Percentiles rank a stretch among this genome's conserved stretches.
Evolutionary conservation across 805 yeast genomes (phyloP).

Genomic region (Tetrapisispora phaffii): DNA sequence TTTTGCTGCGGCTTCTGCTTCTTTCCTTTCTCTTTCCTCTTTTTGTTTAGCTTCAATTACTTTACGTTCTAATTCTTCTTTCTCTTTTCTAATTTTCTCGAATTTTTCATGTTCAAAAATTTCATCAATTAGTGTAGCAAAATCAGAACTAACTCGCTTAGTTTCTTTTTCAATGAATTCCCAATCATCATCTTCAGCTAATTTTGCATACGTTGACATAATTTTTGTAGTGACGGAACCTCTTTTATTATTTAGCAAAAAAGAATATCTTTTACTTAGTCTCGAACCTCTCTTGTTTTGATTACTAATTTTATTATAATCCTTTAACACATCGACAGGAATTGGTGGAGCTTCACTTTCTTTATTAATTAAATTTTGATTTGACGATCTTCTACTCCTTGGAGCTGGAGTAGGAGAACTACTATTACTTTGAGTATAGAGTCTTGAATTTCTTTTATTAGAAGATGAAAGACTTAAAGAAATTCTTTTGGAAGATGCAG

Average conservation of each 20-base stretch:
- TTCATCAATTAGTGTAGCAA: conserved; percentile 68
- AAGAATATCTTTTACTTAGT: conserved; percentile 30
- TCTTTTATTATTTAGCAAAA: conserved; percentile 40
- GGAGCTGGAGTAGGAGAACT: conserved; percentile 27
- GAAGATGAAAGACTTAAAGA: conserved; percentile 20
- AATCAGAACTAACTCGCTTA: conserved; percentile 66
- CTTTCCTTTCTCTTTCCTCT: conserved; percentile 34
- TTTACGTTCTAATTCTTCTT: conserved; percentile 38
- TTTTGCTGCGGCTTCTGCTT: conserved; percentile 14
- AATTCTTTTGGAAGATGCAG: conserved; percentile 18
- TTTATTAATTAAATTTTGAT: conserved; percentile 13
- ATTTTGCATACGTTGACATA: conserved; percentile 62
- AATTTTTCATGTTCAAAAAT: conserved; percentile 63
- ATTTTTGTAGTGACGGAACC: conserved; percentile 64
- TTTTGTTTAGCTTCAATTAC: conserved; percentile 37
- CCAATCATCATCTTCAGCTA: conserved; percentile 56
- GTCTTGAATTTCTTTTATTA: conserved; percentile 19
- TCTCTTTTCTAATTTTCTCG: conserved; percentile 43
- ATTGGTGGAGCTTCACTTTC: conserved; percentile 18
- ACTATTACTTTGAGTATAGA: conserved; percentile 10
- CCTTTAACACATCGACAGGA: conserved; percentile 18
- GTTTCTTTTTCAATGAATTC: conserved; percentile 63
- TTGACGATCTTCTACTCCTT: conserved; percentile 20
- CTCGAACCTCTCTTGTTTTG: conserved; percentile 17
- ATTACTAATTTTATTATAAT: conserved; percentile 4